Percentiles rank a stretch among this genome's conserved stretches.
phyloP scores from a whole-genome alignment of 2,329 filamentous ascomycete genomes.

The Corinectria fuckeliana region DNA sequence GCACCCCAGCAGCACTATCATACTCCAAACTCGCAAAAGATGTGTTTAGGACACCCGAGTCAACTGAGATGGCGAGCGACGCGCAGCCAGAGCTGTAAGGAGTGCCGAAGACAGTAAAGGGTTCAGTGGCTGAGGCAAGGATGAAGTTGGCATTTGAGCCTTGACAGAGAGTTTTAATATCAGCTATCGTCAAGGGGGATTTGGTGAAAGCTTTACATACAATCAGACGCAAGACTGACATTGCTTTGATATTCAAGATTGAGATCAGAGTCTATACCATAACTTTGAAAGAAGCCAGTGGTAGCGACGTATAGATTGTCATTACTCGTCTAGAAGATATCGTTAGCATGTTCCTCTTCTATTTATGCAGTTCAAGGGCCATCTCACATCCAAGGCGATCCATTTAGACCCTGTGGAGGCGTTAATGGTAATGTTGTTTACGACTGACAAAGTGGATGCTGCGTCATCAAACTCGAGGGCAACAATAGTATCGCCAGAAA shows the following conservation, averaged over 20 bases:
- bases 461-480: conserved; percentile 11
- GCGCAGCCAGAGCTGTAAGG: conserved; percentile 19
- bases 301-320: conserved; percentile 10
- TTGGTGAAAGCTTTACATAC: not conserved
- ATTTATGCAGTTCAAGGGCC: not conserved
- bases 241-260: conserved; percentile 5
- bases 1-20: conserved; percentile 4
- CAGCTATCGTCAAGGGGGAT: not conserved
- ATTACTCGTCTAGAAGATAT: not conserved
- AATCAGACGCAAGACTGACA: conserved; percentile 2
- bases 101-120: conserved; percentile 19
- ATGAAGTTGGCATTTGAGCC: conserved; percentile 8
- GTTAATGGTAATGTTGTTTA: not conserved
- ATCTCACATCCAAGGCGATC: conserved; percentile 4
- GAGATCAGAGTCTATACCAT: not conserved
- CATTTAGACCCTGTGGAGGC: conserved; percentile 4
- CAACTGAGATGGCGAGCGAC: conserved; percentile 13
- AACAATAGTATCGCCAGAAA: conserved; percentile 12
- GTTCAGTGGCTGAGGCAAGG: not conserved
- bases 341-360: not conserved
- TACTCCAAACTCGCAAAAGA: conserved; percentile 2
- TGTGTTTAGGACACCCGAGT: not conserved
- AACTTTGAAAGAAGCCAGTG: conserved; percentile 12
- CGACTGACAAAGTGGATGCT: not conserved
- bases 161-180: not conserved